Evolutionary conservation across 805 yeast genomes (phyloP), one percentile per base, ranked within the genome.

Genomic region (Wickerhamomyces sydowiorum): DNA sequence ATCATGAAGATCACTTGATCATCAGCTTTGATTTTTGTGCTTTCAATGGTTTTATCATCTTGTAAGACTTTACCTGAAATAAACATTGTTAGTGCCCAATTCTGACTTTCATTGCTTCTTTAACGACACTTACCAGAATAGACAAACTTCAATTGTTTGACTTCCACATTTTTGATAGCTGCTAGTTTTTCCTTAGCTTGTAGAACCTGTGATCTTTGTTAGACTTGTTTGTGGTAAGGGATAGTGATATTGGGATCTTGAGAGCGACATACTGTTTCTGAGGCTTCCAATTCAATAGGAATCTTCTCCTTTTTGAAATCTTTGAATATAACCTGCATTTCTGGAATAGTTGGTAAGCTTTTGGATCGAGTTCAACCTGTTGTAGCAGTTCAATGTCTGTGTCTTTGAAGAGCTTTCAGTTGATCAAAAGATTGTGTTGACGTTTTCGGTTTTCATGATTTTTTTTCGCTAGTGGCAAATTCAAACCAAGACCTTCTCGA

Each of bases 1-100:
- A 89, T 76, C 98, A 93, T 91, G 63, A 89, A 91, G 43, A 93
- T 90, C 41, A 93, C 80, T 54, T 89, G 91, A 55, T 88, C 96
- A 32, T 73, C 80, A 28, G 83, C 90, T 61, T 88, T 87, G 52
- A 91, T 75, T 50, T 85, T 84, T 61, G 80, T 82, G 7, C 75
- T 72, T 39, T 74, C 83, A 45, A 91, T 71, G 3, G 84, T 72
- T 58, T 87, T 85, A 36, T 77, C 86, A 67, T 93, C 96, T 56
- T 78, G 87, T 39, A 93, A 77, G 35, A 93, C 91, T 59, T 89
- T 89, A 38, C 90, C 79, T 62, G 41, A 15, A n/a, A 37, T 13
- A 17, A 17, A 18, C 12, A 21, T 3, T 14, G 28, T 34, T 24
- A 38, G 28, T 36, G 38, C 15, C 7, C 27, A 18, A 20, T n/a